phyloP scores from a whole-genome alignment of 371 early-diverging fungal species.

The Blakeslea trispora region DNA sequence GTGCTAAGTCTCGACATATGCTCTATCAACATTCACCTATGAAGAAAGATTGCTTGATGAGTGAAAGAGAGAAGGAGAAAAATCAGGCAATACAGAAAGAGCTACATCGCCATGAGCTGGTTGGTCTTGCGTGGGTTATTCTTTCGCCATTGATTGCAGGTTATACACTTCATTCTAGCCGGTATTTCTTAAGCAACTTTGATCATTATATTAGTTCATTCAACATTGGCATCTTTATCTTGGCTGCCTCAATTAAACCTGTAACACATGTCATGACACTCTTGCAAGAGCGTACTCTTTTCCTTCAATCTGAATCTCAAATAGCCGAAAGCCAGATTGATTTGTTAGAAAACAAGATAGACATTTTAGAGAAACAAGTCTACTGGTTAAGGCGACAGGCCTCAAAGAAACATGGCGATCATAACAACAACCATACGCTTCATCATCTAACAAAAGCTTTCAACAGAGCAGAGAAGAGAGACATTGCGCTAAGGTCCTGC shows the following conservation, averaged over 20 bases:
- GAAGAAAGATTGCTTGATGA: constrained; percentile 7
- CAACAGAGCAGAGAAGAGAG: constrained; percentile 56
- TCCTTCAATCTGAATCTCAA: constrained; percentile 54
- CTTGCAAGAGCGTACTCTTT: constrained; percentile 52
- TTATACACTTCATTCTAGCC: constrained; percentile 56
- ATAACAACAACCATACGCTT: constrained; percentile 26
- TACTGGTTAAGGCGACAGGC: constrained; percentile 45
- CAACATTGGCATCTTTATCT: constrained; percentile 60
- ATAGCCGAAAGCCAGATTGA: constrained; percentile 52
- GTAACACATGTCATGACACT: constrained; percentile 50
- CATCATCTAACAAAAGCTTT: constrained; percentile 50
- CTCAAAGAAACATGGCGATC: constrained; percentile 40
- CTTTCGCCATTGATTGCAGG: constrained; percentile 65
- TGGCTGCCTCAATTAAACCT: constrained; percentile 63
- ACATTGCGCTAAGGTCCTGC: constrained; percentile 44
- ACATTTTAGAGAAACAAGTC: constrained; percentile 49
- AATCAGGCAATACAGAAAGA: constrained; percentile 33
- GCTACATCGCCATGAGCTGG: constrained; percentile 57
- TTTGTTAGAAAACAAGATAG: constrained; percentile 41
- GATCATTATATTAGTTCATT: constrained; percentile 61
- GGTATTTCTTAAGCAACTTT: constrained; percentile 54
- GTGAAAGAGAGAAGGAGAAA: constrained; percentile 2
- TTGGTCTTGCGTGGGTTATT: constrained; percentile 56
- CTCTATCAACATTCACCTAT: constrained; percentile 30
- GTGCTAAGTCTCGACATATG: constrained; percentile 57